Percentiles rank a stretch among this genome's conserved stretches.
Conservation (phyloP, 495 filamentous ascomycete genomes). For the Penicillium robsamsonii region DNA sequence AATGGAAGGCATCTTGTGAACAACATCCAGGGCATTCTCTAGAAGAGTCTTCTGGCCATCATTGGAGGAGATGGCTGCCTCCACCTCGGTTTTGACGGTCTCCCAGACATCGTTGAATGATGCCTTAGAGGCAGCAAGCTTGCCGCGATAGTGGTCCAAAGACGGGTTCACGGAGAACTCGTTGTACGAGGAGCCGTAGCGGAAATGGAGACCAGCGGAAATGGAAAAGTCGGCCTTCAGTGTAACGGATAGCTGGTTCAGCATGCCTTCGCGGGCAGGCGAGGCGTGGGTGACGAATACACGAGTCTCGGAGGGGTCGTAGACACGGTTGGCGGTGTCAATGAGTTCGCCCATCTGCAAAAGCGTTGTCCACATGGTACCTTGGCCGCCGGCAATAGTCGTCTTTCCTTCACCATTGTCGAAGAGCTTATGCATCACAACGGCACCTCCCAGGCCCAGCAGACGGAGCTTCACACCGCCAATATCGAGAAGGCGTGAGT, state of each 20-base stretch:
- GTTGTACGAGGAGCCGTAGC: slow-evolving; percentile 99
- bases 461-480: slow-evolving; percentile 95
- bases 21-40: slow-evolving; percentile 83
- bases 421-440: slow-evolving; percentile 99
- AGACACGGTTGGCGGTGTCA: slow-evolving; percentile 96
- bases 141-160: slow-evolving; percentile 96
- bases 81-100: slow-evolving; percentile 92
- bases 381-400: slow-evolving; percentile 96
- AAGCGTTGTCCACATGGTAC: slow-evolving; percentile 99
- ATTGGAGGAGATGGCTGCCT: slow-evolving; percentile 88
- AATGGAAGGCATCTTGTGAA: slow-evolving; percentile 92
- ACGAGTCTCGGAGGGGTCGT: slow-evolving; percentile 97
- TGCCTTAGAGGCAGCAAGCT: slow-evolving; percentile 98
- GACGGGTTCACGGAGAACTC: slow-evolving; percentile 99
- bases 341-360: slow-evolving; percentile 98
- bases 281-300: slow-evolving; percentile 97
- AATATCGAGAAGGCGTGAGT: slow-evolving; percentile 88
- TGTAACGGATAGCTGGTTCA: slow-evolving; percentile 97
- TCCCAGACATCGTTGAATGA: slow-evolving; percentile 99
- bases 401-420: slow-evolving; percentile 98
- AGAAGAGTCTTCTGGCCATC: slow-evolving; percentile 88
- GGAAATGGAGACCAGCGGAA: slow-evolving; percentile 96
- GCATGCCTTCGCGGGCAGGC: slow-evolving; percentile 90
- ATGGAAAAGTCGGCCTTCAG: slow-evolving; percentile 98
- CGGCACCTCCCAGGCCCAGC: slow-evolving; percentile 89